phyloP scores from a whole-genome alignment of 1,284 basidiomycete genomes.

The Cutaneotrichosporon mucoides region DNA sequence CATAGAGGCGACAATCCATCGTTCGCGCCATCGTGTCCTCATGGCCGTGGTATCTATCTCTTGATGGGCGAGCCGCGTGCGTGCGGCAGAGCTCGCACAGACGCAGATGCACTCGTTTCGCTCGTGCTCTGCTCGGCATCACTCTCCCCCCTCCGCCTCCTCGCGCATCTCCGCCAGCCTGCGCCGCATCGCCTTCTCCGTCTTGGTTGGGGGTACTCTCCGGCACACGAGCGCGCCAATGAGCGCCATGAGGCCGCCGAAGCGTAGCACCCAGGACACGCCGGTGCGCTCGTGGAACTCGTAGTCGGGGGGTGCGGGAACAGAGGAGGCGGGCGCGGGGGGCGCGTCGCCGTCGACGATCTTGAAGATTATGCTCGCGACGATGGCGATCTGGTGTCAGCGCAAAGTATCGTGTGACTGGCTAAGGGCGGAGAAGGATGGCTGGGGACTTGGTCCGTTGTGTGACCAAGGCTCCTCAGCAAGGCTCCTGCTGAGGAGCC shows the following conservation, averaged over 20 bases:
- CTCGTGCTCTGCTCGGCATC: not conserved
- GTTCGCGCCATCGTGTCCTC: too few relatives aligned
- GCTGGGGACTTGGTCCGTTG: too few relatives aligned
- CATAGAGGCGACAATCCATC: too few relatives aligned
- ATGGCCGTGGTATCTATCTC: too few relatives aligned
- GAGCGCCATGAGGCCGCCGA: slow-evolving; percentile 79
- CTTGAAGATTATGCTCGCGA: slow-evolving; percentile 81
- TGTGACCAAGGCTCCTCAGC: too few relatives aligned
- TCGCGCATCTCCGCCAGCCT: slow-evolving; percentile 73
- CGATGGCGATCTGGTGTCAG: slow-evolving; percentile 68
- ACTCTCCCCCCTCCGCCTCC: slow-evolving; percentile 28
- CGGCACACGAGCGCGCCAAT: slow-evolving; percentile 70
- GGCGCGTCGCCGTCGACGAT: slow-evolving; percentile 58
- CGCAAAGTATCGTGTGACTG: not conserved
- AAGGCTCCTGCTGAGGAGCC: too few relatives aligned
- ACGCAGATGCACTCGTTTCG: too few relatives aligned
- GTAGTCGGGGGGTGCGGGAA: not conserved
- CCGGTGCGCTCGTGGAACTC: slow-evolving; percentile 72
- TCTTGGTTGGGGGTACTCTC: slow-evolving; percentile 76
- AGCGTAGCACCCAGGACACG: slow-evolving; percentile 88
- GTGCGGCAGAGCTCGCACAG: too few relatives aligned
- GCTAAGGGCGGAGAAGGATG: too few relatives aligned
- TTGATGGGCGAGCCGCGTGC: too few relatives aligned
- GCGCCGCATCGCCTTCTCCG: slow-evolving; percentile 79
- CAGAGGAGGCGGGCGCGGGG: slow-evolving; percentile 36